These are phyloP conservation scores for Pittosporum tobira DNA, from an alignment of 129 eudicot species.

Conservation along the genomic window DNA sequence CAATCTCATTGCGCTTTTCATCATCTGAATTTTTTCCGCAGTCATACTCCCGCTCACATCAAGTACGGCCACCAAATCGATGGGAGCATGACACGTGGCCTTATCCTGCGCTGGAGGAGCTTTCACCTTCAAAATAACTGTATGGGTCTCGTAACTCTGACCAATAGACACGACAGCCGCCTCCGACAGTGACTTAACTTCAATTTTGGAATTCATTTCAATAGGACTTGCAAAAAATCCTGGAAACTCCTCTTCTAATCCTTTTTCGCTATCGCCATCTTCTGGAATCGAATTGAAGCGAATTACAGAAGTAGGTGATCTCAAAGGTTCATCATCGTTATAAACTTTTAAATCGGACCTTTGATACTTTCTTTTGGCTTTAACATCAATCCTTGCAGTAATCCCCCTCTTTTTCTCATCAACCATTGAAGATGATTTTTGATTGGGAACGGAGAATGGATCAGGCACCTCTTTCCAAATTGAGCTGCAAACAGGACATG, in stretches of 20 bases:
- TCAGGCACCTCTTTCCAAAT: constrained; percentile 61
- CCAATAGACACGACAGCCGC: constrained; percentile 57
- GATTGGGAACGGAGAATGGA: constrained; percentile 24
- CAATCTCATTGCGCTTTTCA: constrained; percentile 53
- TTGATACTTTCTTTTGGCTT: constrained; percentile 15
- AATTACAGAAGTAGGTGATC: constrained; percentile 44
- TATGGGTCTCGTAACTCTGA: constrained; percentile 46
- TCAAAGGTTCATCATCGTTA: constrained; percentile 85
- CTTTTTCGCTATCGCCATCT: constrained; percentile 33
- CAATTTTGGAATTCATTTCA: constrained; percentile 16
- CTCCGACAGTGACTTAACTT: constrained; percentile 39
- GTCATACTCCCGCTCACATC: constrained; percentile 53
- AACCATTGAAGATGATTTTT: not conserved
- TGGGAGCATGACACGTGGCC: constrained; percentile 35
- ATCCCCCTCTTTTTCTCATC: constrained; percentile 16
- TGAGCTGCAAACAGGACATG: constrained; percentile 61
- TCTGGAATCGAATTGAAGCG: constrained; percentile 79
- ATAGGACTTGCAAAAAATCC: constrained; percentile 39
- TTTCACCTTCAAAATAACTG: constrained; percentile 41
- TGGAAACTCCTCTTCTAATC: constrained; percentile 38
- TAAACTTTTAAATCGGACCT: constrained; percentile 54
- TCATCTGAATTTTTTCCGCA: constrained; percentile 34
- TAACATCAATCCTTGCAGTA: not conserved
- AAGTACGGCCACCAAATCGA: constrained; percentile 73
- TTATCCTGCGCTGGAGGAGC: constrained; percentile 40